phyloP scores from a whole-genome alignment of 2,329 filamentous ascomycete species.

The Penicillium digitatum region DNA sequence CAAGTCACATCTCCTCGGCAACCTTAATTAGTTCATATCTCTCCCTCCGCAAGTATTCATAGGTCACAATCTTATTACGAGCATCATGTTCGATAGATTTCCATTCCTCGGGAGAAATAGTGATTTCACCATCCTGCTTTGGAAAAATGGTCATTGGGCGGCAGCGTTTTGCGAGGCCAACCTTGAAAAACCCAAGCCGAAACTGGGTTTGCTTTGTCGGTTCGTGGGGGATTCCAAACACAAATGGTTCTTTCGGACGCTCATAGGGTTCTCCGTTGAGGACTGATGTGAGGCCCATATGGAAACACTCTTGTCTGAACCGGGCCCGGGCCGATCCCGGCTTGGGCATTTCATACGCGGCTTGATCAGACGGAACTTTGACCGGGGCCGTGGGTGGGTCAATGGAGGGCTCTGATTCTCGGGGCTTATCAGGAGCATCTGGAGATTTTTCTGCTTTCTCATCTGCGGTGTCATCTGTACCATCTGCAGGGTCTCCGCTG shows the following conservation, averaged over 20 bases:
- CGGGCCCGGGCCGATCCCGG: background rate
- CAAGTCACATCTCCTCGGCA: background rate
- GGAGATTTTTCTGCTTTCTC: background rate
- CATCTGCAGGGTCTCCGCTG: background rate
- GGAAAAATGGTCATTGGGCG: conserved; percentile 20
- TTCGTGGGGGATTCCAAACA: background rate
- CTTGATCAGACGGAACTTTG: background rate
- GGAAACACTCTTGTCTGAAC: background rate
- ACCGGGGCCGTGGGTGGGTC: background rate
- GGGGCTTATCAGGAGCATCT: background rate
- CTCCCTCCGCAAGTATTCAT: background rate
- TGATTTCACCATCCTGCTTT: conserved; percentile 17
- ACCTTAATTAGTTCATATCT: background rate
- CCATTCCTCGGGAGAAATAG: conserved; percentile 14
- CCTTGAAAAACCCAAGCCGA: conserved; percentile 13
- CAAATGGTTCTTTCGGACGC: background rate
- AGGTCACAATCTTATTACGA: background rate
- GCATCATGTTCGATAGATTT: conserved; percentile 2
- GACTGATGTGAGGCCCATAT: background rate
- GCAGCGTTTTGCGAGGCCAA: conserved; percentile 13
- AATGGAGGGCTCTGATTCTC: background rate
- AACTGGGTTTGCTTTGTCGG: conserved; percentile 7
- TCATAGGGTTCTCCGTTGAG: background rate
- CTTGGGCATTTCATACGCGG: background rate
- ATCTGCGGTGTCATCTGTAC: background rate